Conservation (phyloP, 345 rosid species). For the Stellera chamaejasme region DNA sequence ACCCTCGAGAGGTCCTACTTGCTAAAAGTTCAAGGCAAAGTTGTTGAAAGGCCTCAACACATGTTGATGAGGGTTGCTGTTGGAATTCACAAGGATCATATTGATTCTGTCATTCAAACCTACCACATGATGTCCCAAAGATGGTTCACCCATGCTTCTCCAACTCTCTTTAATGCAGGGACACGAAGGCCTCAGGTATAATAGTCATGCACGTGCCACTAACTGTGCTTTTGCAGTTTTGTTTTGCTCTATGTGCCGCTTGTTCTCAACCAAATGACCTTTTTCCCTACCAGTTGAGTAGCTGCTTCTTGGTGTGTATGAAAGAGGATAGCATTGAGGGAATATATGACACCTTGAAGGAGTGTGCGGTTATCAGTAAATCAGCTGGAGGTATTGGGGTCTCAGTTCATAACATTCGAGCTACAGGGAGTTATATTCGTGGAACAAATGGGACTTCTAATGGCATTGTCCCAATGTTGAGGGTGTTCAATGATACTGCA, state of each 20-base stretch:
- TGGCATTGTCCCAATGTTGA: conserved; percentile 77
- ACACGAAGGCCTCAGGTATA: conserved; percentile 85
- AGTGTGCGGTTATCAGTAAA: conserved; percentile 93
- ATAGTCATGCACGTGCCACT: not conserved
- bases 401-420: conserved; percentile 76
- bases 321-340: conserved; percentile 94
- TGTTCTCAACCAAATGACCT: not conserved
- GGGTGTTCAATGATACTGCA: conserved; percentile 76
- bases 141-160: conserved; percentile 97
- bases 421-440: conserved; percentile 76
- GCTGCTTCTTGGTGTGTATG: conserved; percentile 88
- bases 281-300: conserved; percentile 56
- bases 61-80: conserved; percentile 96
- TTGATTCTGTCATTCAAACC: conserved; percentile 63
- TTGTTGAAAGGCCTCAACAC: conserved; percentile 88
- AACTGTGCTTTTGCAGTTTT: not conserved
- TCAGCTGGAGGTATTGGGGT: conserved; percentile 96
- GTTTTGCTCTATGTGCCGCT: not conserved
- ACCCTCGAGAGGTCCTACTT: conserved; percentile 92
- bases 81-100: conserved; percentile 75
- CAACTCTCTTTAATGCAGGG: conserved; percentile 89
- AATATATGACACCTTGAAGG: conserved; percentile 84
- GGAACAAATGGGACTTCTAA: conserved; percentile 82
- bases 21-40: conserved; percentile 73
- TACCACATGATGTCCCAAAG: conserved; percentile 93